Conservation (phyloP, 2,329 filamentous ascomycete species). For the Pseudopyrenochaeta lycopersici region DNA sequence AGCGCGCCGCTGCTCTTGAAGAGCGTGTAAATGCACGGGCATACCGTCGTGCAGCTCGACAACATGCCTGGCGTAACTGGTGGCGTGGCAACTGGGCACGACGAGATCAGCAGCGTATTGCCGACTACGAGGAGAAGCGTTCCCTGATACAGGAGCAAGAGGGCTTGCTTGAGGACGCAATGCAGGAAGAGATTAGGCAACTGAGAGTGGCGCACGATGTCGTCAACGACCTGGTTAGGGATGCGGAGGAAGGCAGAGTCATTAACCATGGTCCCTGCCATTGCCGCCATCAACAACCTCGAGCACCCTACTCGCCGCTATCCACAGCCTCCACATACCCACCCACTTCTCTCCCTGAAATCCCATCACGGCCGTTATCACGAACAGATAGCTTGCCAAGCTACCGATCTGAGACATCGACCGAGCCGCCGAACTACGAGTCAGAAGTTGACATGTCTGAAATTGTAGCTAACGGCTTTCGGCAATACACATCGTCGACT, state of each 20-base stretch:
- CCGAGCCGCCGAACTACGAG: constrained; percentile 54
- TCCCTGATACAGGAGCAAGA: constrained; percentile 59
- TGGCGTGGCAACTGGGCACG: constrained; percentile 54
- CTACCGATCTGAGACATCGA: constrained; percentile 52
- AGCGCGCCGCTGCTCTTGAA: constrained; percentile 63
- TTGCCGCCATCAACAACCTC: constrained; percentile 25
- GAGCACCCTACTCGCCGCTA: constrained; percentile 32
- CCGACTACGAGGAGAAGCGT: constrained; percentile 63
- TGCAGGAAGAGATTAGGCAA: constrained; percentile 58
- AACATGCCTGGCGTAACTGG: constrained; percentile 61
- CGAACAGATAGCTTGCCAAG: constrained; percentile 55
- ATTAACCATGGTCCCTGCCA: constrained; percentile 13
- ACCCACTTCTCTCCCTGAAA: constrained; percentile 37
- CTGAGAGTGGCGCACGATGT: constrained; percentile 63
- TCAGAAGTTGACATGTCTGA: constrained; percentile 49
- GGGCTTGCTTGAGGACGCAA: constrained; percentile 53
- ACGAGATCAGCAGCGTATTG: constrained; percentile 39
- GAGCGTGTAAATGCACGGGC: constrained; percentile 61
- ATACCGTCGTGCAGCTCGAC: constrained; percentile 63
- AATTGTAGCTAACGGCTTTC: constrained; percentile 54
- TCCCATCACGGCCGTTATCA: constrained; percentile 46
- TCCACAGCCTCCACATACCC: constrained; percentile 44
- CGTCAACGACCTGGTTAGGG: constrained; percentile 58
- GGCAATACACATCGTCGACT: constrained; percentile 45
- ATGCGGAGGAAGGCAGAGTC: constrained; percentile 49